Base-by-base conservation (phyloP, 768 basidiomycete genomes). In the Rhodosporidiobolus odoratus region DNA sequence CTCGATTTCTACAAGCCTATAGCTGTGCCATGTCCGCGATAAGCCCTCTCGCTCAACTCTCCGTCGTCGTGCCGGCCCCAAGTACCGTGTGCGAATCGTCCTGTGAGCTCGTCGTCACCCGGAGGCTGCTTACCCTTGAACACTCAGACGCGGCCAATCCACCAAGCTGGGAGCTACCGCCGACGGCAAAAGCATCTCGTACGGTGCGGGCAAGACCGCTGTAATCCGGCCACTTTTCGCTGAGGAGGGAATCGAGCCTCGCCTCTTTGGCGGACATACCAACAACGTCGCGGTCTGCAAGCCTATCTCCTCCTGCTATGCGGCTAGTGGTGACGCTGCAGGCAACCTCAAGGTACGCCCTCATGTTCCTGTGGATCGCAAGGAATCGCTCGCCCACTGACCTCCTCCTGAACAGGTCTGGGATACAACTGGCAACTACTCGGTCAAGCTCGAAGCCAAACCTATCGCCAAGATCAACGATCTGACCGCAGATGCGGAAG, bases 401-500 rank as follows among this genome's bases (percentile, higher is more conserved):
- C 35, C 30, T 13, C 35, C 52, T 8, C 23, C 2, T 32, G 8
- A n/a, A 10, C 50, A 54, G 69, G 83, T 97, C n/a, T 97, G 95
- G 95, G 95, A 98, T 79, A 87, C 86, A 1, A 86, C 90, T 32
- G 90, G 92, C 41, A 87, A 89, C 67, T 91, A 94, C 70, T 88
- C 91, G 70, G 19, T 68, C 68, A 75, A 75, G 53, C 58, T 72
- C 58, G 74, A 75, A 27, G 10, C 66, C 30, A 75, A 72, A 56
- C 68, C 71, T 6, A 50, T 75, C 47, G 62, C 68, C 0, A 41
- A 35, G n/a, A 72, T 75, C 76, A 93, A 92, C 75, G 95, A 98
- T 80, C 84, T 97, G 30, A 88, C 89, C 16, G 96, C 92, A 92
- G 95, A 98, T 77, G 90, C 89, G 2, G 95, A 97, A 79, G 91